A percentile compares a stretch with the other conserved stretches of the same genome.
These are phyloP conservation scores for Candida sp. DNA, from an alignment of 1,139 yeast species.

Conservation along the genomic window DNA sequence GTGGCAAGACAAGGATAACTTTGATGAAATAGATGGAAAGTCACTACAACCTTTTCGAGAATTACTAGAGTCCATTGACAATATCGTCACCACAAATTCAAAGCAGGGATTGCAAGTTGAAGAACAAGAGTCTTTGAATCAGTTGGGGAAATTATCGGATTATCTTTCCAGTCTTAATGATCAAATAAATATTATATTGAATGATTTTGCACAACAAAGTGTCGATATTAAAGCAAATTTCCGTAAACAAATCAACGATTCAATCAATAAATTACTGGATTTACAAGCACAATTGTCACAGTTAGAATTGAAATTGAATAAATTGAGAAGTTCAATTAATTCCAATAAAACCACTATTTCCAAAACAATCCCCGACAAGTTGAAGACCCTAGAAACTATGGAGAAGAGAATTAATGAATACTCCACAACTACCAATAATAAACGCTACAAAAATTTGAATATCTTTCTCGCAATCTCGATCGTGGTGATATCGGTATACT, in stretches of 20 bases:
- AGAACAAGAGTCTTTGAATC: not conserved
- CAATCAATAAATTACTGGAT: constrained; percentile 25
- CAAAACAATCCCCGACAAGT: constrained; percentile 24
- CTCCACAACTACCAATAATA: constrained; percentile 19
- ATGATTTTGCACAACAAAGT: constrained; percentile 4
- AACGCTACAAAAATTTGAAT: constrained; percentile 26
- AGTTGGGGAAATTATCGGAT: constrained; percentile 1
- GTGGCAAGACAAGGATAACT: not conserved
- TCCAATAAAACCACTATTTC: constrained; percentile 24
- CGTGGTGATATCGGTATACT: constrained; percentile 19
- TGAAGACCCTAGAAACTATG: constrained; percentile 31
- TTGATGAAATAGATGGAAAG: constrained; percentile 1
- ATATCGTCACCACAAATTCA: constrained; percentile 3
- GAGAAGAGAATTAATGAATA: constrained; percentile 25
- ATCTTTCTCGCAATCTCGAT: constrained; percentile 18
- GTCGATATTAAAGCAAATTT: constrained; percentile 17
- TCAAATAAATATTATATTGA: not conserved
- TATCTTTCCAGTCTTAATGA: not conserved
- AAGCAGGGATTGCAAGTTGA: not conserved
- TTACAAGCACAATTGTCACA: constrained; percentile 21
- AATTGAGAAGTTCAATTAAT: constrained; percentile 21
- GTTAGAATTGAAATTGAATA: constrained; percentile 26
- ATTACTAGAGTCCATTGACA: constrained; percentile 10
- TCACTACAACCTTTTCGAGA: constrained; percentile 9
- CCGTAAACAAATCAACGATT: constrained; percentile 23